These are phyloP conservation scores for Coemansia sp. DNA, from an alignment of 192 early-diverging fungal genomes.

Conservation along the genomic window DNA sequence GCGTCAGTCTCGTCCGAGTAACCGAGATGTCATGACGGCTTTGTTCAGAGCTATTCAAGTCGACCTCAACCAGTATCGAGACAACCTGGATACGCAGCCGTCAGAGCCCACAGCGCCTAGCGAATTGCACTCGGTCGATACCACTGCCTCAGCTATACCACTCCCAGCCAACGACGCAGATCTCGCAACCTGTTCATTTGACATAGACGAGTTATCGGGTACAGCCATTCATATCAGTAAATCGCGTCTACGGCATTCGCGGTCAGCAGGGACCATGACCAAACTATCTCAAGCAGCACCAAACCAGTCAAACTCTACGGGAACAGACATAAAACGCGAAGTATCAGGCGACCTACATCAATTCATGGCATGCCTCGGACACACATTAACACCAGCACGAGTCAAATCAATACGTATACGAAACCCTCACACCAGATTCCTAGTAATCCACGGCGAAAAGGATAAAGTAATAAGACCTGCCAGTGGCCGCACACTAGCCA, in stretches of 20 bases:
- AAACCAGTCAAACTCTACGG: not conserved
- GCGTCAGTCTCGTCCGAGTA: conserved; percentile 9
- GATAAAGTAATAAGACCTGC: conserved; percentile 51
- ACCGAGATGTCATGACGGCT: conserved; percentile 27
- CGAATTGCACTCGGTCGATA: not conserved
- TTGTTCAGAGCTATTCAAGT: conserved; percentile 41
- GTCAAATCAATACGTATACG: conserved; percentile 25
- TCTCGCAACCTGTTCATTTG: not conserved
- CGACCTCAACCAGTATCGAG: conserved; percentile 20
- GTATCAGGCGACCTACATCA: conserved; percentile 52
- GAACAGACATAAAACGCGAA: conserved; percentile 12
- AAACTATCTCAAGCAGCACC: not conserved
- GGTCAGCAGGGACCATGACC: not conserved
- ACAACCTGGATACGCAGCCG: not conserved
- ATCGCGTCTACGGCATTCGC: conserved; percentile 11
- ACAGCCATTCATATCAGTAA: not conserved
- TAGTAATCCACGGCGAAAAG: conserved; percentile 55
- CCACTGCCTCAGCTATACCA: not conserved
- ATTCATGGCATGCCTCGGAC: conserved; percentile 53
- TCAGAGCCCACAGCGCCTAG: not conserved
- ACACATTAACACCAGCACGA: conserved; percentile 33
- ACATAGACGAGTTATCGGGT: not conserved
- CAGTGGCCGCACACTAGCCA: conserved; percentile 49
- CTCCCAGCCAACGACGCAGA: not conserved
- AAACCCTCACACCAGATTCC: conserved; percentile 41